Evolutionary conservation across 768 basidiomycete species (phyloP), one percentile per base, ranked within the genome.

Genomic region (Tylopilus subfusipes): DNA sequence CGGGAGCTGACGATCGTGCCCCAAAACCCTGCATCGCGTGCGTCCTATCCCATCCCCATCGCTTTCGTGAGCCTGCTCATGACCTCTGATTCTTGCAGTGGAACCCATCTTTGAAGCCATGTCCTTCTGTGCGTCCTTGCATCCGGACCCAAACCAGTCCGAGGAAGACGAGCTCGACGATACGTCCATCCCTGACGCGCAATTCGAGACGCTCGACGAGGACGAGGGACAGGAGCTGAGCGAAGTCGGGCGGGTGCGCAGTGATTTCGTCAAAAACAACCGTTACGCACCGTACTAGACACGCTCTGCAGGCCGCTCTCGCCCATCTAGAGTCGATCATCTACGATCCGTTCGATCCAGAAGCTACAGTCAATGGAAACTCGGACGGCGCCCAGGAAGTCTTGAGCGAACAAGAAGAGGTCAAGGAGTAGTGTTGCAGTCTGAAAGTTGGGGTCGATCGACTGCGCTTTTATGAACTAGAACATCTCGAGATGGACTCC

Each of bases 221-320:
- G 78, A 79, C 44, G 84, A 78, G 52, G 79, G 74, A 21, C 76
- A 91, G 63, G 89, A 93, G 72, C 80, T 93, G 60, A 89, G 85
- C 70, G 85, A 87, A 75, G 88, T 87, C 60, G 93, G 93, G 76
- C 84, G 89, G 87, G 90, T 93, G 86, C 89, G 93, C 88, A 90
- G 85, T 71, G 82, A 88, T 88, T 88, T 88, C 71, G 65, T 80
- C 73, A 85, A 85, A 76, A 72, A 85, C 77, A 79, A 73, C 68
- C 88, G 92, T 72, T 93, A 77, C 74, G 76, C 82, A 54, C 93
- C 93, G 63, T 95, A 95, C 83, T 95, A 88, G 88, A 81, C 72
- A 64, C 63, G 48, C 34, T 47, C 47, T 48, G 61, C 74, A 93
- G 90, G 91, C 87, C 45, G 88, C 90, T 22, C 84, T 93, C 54